Evolutionary conservation across 2,329 filamentous ascomycete species (phyloP).

Genomic region (Pezicula radicicola): DNA sequence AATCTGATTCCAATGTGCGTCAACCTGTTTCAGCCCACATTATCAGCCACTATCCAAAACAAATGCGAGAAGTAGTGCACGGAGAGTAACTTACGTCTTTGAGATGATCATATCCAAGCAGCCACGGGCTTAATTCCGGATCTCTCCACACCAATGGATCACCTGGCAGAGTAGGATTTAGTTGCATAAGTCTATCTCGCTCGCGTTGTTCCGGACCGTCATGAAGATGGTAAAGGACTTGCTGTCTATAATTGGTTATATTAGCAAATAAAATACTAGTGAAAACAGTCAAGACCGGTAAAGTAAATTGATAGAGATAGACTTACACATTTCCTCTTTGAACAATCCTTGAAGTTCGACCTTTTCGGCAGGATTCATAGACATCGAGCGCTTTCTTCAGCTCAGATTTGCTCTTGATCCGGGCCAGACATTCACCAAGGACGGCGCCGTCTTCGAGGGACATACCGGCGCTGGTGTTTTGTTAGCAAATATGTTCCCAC

Average conservation of each 20-base stretch:
- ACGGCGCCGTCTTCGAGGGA: slow-evolving; percentile 55
- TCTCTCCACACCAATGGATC: slow-evolving; percentile 34
- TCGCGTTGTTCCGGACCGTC: slow-evolving; percentile 2
- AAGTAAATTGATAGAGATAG: no score
- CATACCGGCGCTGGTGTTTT: slow-evolving; percentile 45
- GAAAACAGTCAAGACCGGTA: no score
- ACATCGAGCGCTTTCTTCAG: slow-evolving; percentile 19
- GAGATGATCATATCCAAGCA: slow-evolving; percentile 37
- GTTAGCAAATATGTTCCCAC: not conserved
- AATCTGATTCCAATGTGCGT: no score
- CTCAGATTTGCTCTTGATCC: slow-evolving; percentile 36
- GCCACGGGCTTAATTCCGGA: slow-evolving; percentile 32
- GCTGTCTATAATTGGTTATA: not conserved
- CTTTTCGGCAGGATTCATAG: slow-evolving; percentile 46
- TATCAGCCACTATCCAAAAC: no score
- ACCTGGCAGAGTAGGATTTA: slow-evolving; percentile 16
- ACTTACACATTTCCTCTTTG: no score
- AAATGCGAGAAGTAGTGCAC: no score
- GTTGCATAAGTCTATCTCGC: slow-evolving; percentile 4
- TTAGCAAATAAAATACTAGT: no score
- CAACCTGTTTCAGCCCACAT: no score
- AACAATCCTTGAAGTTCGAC: slow-evolving; percentile 44
- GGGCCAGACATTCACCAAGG: slow-evolving; percentile 48
- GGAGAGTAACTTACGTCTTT: slow-evolving; percentile 26
- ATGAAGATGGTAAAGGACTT: not conserved